Conservation (phyloP, 768 basidiomycete species). For the Paxillus rubicundulus region DNA sequence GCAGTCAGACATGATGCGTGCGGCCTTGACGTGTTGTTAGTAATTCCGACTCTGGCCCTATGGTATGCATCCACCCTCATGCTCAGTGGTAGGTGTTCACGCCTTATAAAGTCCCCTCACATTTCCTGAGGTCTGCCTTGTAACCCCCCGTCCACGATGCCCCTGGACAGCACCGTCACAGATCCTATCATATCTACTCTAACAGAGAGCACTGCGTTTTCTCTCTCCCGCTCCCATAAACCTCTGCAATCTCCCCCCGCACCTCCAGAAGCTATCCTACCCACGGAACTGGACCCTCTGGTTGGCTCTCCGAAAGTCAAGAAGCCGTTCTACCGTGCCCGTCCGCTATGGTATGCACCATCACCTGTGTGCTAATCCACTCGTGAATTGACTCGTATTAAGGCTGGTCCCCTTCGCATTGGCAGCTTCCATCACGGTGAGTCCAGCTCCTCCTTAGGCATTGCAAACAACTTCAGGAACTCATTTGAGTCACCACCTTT, state of each 20-base stretch:
- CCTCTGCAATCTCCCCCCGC: constrained; percentile 21
- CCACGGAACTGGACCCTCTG: constrained; percentile 35
- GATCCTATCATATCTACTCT: constrained; percentile 31
- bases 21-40: neutral
- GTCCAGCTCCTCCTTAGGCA: constrained; percentile 15
- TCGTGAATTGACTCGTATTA: constrained; percentile 6
- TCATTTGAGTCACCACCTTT: constrained; percentile 8
- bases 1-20: neutral
- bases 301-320: constrained; percentile 25
- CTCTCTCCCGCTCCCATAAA: constrained; percentile 17
- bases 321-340: constrained; percentile 50
- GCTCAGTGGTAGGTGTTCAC: constrained; percentile 7
- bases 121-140: constrained; percentile 3
- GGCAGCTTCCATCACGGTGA: constrained; percentile 62
- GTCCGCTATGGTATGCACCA: constrained; percentile 44
- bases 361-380: neutral
- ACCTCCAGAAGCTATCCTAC: constrained; percentile 6
- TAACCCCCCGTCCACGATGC: constrained; percentile 12
- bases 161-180: constrained; percentile 31
- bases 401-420: constrained; percentile 77
- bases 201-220: constrained; percentile 30
- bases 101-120: constrained; percentile 21
- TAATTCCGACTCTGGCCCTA: constrained; percentile 6
- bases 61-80: too few relatives aligned
- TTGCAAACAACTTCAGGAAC: neutral